phyloP scores from a whole-genome alignment of 1,139 yeast genomes.

The Candida sp. region DNA sequence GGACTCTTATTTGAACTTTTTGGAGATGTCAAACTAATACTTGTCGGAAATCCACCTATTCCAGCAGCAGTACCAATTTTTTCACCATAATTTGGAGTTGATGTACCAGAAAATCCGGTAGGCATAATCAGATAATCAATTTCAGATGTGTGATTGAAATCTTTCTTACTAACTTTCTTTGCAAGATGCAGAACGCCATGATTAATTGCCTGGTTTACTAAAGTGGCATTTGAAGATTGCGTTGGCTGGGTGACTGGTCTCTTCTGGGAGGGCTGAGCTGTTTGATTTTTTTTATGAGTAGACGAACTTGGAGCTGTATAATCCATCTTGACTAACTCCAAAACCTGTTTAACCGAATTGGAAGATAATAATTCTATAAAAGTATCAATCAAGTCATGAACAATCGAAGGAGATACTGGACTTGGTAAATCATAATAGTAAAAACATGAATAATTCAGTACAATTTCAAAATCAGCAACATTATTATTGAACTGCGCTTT shows the following conservation, averaged over 20 bases:
- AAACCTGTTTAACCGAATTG: slow-evolving; percentile 17
- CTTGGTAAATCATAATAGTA: slow-evolving; percentile 20
- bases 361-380: slow-evolving; percentile 19
- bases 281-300: slow-evolving; percentile 6
- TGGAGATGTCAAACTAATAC: background rate
- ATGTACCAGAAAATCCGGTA: background rate
- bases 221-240: background rate
- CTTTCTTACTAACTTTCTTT: slow-evolving; percentile 2
- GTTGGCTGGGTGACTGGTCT: background rate
- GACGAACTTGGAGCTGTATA: slow-evolving; percentile 11
- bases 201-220: slow-evolving; percentile 2
- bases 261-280: slow-evolving; percentile 3
- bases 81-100: background rate
- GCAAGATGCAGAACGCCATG: slow-evolving; percentile 1
- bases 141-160: background rate
- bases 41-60: background rate
- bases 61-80: background rate
- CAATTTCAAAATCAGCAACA: slow-evolving; percentile 13
- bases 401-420: slow-evolving; percentile 11
- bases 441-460: slow-evolving; percentile 19
- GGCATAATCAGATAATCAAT: background rate
- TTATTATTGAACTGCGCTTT: slow-evolving; percentile 7
- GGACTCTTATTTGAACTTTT: background rate
- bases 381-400: slow-evolving; percentile 16
- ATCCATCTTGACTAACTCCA: slow-evolving; percentile 18